These are phyloP conservation scores for Zymoseptoria brevis DNA, from an alignment of 2,329 filamentous ascomycete genomes.

Conservation along the genomic window DNA sequence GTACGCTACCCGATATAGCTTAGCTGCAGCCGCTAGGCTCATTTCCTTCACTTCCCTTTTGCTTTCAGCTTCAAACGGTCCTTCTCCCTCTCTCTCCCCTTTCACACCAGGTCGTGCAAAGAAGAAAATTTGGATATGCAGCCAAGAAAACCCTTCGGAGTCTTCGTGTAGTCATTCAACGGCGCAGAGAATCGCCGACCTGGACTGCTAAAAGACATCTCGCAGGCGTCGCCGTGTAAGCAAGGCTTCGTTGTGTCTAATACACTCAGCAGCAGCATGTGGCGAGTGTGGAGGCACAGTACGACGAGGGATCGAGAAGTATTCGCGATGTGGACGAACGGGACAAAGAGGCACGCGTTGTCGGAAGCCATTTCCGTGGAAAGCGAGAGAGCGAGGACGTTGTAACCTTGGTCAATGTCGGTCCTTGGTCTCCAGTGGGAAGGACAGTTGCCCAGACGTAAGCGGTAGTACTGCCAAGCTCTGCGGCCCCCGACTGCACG, in stretches of 20 bases:
- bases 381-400: neutral
- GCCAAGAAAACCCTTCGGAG: neutral
- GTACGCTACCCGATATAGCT: no score
- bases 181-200: no score
- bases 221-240: neutral
- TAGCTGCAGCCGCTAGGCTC: no score
- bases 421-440: neutral
- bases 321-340: neutral
- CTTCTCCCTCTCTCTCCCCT: no score
- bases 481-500: neutral
- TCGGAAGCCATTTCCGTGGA: neutral
- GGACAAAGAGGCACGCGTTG: neutral
- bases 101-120: no score
- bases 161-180: no score
- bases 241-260: neutral
- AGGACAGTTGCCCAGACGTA: neutral
- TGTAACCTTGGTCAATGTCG: neutral
- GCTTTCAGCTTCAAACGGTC: no score
- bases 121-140: no score
- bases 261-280: neutral
- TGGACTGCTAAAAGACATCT: neutral
- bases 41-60: no score
- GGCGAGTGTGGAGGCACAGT: neutral
- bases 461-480: neutral
- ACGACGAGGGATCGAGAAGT: neutral